These are phyloP conservation scores for Ogataea neopini DNA, from an alignment of 805 yeast genomes.

Conservation along the genomic window DNA sequence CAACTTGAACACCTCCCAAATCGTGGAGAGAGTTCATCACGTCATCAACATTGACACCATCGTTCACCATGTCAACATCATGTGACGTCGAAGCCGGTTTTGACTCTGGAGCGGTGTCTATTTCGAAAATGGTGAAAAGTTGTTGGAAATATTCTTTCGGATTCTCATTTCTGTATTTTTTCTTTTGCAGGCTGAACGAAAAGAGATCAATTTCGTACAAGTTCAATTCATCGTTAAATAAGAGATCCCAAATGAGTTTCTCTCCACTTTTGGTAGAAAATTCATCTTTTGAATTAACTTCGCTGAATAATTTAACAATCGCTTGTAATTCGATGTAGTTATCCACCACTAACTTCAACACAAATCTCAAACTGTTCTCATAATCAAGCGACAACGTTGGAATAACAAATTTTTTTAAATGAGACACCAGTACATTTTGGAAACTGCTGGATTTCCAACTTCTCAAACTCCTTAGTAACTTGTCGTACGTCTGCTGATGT, in stretches of 20 bases:
- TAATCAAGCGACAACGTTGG: constrained; percentile 38
- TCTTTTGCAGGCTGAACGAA: constrained; percentile 17
- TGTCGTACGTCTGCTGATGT: constrained; percentile 10
- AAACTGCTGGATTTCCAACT: constrained; percentile 41
- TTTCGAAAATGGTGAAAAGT: constrained; percentile 16
- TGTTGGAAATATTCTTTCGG: constrained; percentile 22
- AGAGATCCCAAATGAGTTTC: constrained; percentile 27
- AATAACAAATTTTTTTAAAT: constrained; percentile 29
- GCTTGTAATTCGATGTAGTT: constrained; percentile 38
- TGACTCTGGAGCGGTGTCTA: constrained; percentile 7
- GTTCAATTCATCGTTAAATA: constrained; percentile 24
- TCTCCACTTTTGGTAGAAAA: constrained; percentile 20
- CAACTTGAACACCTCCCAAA: constrained; percentile 23
- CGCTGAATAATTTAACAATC: constrained; percentile 34
- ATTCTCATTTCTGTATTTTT: constrained; percentile 15
- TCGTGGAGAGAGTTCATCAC: constrained; percentile 32
- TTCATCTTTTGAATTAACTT: constrained; percentile 17
- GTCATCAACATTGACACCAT: constrained; percentile 25
- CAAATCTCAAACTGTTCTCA: constrained; percentile 37
- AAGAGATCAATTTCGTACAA: constrained; percentile 23
- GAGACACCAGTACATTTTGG: constrained; percentile 22
- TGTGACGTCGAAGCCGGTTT: constrained; percentile 15
- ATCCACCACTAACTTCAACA: constrained; percentile 39
- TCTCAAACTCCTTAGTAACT: constrained; percentile 34
- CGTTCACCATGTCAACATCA: constrained; percentile 21